phyloP scores from a whole-genome alignment of 352 stramenopile species.

The Phytophthora capsici region DNA sequence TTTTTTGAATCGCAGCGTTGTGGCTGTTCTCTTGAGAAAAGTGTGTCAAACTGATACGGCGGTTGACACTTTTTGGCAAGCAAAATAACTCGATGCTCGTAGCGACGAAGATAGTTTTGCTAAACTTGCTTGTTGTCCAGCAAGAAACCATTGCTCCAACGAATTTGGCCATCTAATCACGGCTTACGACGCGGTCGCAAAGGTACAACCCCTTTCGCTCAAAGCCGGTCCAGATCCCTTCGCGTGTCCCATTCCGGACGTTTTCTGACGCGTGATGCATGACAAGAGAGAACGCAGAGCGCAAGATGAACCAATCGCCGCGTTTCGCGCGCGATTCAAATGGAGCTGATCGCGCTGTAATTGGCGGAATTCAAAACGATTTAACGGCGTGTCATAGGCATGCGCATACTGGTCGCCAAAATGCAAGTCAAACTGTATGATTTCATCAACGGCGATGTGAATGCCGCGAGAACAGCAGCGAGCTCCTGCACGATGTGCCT shows the following conservation, averaged over 20 bases:
- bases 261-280: constrained; percentile 37
- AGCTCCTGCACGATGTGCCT: constrained; percentile 14
- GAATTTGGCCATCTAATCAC: constrained; percentile 17
- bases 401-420: constrained; percentile 4
- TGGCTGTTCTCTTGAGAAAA: constrained; percentile 44
- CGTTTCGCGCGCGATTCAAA: constrained; percentile 3
- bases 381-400: constrained; percentile 16
- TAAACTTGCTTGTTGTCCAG: no score
- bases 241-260: constrained; percentile 27
- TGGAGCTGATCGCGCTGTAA: background rate
- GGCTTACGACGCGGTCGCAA: constrained; percentile 17
- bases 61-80: background rate
- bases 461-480: constrained; percentile 29
- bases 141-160: no score
- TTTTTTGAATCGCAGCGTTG: constrained; percentile 7
- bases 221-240: constrained; percentile 33
- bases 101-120: background rate
- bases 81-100: constrained; percentile 1
- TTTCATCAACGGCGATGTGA: constrained; percentile 14
- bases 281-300: constrained; percentile 32
- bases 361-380: constrained; percentile 27
- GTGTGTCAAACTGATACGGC: constrained; percentile 22
- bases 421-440: constrained; percentile 24
- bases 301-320: constrained; percentile 36
- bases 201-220: constrained; percentile 17